These are phyloP conservation scores for Yamadazyma siamensis DNA, from an alignment of 1,139 yeast species.

Conservation along the genomic window DNA sequence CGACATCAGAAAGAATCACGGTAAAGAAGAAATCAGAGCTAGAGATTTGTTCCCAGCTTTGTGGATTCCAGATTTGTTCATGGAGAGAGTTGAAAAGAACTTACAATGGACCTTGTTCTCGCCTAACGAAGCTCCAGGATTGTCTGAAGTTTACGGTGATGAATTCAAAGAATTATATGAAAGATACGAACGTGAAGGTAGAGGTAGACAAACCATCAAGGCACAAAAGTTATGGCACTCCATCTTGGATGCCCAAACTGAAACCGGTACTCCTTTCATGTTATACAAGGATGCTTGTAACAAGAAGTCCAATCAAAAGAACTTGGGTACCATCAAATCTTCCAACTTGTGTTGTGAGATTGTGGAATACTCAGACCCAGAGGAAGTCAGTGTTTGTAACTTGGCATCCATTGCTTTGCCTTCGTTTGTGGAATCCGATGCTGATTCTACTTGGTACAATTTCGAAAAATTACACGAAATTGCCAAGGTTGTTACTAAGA, in stretches of 20 bases:
- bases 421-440: conserved; percentile 52
- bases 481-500: conserved; percentile 51
- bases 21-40: conserved; percentile 87
- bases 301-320: conserved; percentile 78
- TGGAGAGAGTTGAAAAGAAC: conserved; percentile 80
- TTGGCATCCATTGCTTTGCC: conserved; percentile 86
- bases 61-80: conserved; percentile 88
- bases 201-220: conserved; percentile 67
- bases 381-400: conserved; percentile 89
- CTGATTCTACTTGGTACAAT: conserved; percentile 41
- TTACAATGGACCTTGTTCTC: conserved; percentile 84
- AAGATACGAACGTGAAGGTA: conserved; percentile 67
- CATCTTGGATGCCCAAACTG: conserved; percentile 84
- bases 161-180: conserved; percentile 72
- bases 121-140: conserved; percentile 85
- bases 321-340: conserved; percentile 81
- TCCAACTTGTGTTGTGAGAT: conserved; percentile 89
- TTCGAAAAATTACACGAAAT: conserved; percentile 54
- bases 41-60: conserved; percentile 88
- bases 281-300: conserved; percentile 87
- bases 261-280: conserved; percentile 92
- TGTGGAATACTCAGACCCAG: conserved; percentile 83
- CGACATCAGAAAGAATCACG: conserved; percentile 85
- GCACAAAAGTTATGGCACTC: conserved; percentile 91
- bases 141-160: conserved; percentile 75